Evolutionary conservation across 1,284 basidiomycete species (phyloP), one percentile per base, ranked within the genome.

Genomic region (Puccinia coronata): DNA sequence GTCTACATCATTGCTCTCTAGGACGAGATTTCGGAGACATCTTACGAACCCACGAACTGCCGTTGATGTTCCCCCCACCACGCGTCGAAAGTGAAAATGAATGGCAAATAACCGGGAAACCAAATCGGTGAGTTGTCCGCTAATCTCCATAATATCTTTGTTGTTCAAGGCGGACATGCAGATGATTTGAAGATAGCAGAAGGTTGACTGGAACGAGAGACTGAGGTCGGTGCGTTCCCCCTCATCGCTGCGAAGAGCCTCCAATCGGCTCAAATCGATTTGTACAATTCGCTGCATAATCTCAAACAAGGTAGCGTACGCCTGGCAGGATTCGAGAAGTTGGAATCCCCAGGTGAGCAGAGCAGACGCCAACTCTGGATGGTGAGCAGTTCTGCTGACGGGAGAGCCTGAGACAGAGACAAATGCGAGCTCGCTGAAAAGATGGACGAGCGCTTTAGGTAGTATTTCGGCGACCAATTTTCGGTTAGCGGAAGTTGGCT

Each of bases 401-500:
- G 51, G 61, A 63, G 51, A 55, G 9, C 51, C 57, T 18, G 69
- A 63, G 18, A 36, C 43, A 2, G 70, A 41, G 9, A 59, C 12
- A 28, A 63, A 73, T 23, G 71, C 34, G 9, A 81, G 70, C 41
- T 81, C 79, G 25, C 69, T 63, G 49, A 81, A 28, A 61, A 81
- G 61, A 43, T 72, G 43, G 34, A 74, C 25, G 4, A 81, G 49
- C 23, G 63, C 59, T 28, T 74, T 63, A 9, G 80, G 80, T 51
- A 81, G 61, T 9, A 75, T 69, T 43, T 81, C 80, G 25, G 71
- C 72, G 23, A 81, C 39, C 28, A 81, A 28, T 49, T 81, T 74
- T 20, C 80, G 57, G 43, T 75, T 81, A n/a, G 79, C 69, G 43
- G 79, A 81, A 23, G 57, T 81, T 20, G 79, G 59, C n/a, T 65